Base-by-base conservation (phyloP, 2,329 filamentous ascomycete species). In the Epichloe festucae region DNA sequence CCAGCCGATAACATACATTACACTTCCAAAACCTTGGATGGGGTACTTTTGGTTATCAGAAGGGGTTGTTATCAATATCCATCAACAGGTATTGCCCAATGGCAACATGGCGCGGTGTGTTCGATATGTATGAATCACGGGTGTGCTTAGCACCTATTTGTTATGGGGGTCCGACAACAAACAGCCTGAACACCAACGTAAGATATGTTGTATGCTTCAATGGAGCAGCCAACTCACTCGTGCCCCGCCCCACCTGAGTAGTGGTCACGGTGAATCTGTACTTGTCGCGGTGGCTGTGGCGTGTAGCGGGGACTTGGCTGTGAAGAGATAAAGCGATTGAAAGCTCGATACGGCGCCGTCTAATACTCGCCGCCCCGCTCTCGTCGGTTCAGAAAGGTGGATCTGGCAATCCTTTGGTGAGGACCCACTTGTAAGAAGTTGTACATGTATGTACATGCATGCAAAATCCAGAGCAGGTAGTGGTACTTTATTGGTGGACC, bases 331-430 rank as follows among this genome's bases (percentile, higher is more conserved):
- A 31, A 15, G 40, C 48, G 41, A 50, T 50, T 19, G 19, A 40
- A 34, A 23, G 42, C 42, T 46, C 17, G 46, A 36, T 45, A 50
- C 47, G 52, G 52, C 51, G 17, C 36, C 51, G 47, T 38, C n/a
- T 36, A 21, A 4, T 21, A 27, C 36, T 53, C 48, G 48, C 52
- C 49, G 52, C 52, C 44, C 52, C 49, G 52, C 52, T 51, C 52
- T 53, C 49, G 45, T 51, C 41, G 45, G 38, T 51, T 43, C 45
- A 40, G 7, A 51, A 52, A 50, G 45, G 50, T 47, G 52, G 52
- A 27, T 31, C 52, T 3, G 5, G 10, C 21, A 48, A 48, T 49
- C 46, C 43, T 52, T 47, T 47, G 53, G 50, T 14, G 21, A 19
- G 31, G 42, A 42, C 31, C 50, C 53, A 44, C 48, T 51, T 40